Conservation (phyloP, 495 filamentous ascomycete genomes). For the Parmelia sp. region DNA sequence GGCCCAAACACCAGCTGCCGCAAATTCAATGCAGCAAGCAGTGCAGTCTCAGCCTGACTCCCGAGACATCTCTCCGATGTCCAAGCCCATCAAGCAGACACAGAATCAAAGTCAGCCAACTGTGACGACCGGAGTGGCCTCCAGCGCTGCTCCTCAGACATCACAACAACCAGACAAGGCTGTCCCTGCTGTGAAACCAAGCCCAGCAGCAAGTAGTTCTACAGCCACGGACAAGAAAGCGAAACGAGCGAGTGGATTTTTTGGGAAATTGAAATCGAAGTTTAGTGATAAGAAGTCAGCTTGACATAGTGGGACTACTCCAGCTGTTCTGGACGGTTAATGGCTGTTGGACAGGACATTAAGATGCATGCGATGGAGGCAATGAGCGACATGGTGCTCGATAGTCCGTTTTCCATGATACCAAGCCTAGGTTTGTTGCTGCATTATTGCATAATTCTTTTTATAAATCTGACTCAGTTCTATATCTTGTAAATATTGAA, state of each 20-base stretch:
- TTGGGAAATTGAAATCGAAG: conserved; percentile 42
- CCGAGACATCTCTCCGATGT: conserved; percentile 43
- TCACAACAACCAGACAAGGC: conserved; percentile 23
- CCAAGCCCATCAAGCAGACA: conserved; percentile 28
- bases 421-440: conserved; percentile 5
- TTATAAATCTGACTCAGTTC: not conserved
- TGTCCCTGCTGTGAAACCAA: conserved; percentile 16
- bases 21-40: conserved; percentile 18
- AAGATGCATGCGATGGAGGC: not conserved
- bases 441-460: not conserved
- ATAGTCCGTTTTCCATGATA: conserved; percentile 17
- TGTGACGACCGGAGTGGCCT: conserved; percentile 36
- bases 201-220: conserved; percentile 22
- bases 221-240: conserved; percentile 43
- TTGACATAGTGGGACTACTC: conserved; percentile 14
- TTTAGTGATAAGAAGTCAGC: conserved; percentile 26
- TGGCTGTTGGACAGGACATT: not conserved
- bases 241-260: conserved; percentile 42
- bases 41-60: conserved; percentile 21
- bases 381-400: not conserved
- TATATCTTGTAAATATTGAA: not conserved
- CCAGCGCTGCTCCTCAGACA: conserved; percentile 22
- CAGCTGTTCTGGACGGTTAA: not conserved
- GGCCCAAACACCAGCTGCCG: conserved; percentile 13
- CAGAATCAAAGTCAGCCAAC: conserved; percentile 27